phyloP scores from a whole-genome alignment of 495 filamentous ascomycete genomes.

The Xylaria castorea region DNA sequence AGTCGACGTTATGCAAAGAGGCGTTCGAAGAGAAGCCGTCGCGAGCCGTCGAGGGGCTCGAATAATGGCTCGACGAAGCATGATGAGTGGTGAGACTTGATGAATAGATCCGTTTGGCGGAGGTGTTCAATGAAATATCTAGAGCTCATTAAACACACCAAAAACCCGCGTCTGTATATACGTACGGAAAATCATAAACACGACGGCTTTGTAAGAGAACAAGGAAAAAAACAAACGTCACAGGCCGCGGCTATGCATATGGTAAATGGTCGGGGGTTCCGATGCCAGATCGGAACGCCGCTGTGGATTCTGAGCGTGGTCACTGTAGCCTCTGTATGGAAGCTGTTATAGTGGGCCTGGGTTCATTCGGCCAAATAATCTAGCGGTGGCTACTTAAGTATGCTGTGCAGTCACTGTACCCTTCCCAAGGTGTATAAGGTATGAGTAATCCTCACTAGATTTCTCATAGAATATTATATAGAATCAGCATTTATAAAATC shows the following conservation, averaged over 20 bases:
- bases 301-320: constrained; percentile 2
- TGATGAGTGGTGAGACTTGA: constrained; percentile 23
- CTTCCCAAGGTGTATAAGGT: background rate
- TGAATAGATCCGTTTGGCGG: background rate
- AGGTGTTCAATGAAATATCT: background rate
- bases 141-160: background rate
- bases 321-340: background rate
- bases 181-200: background rate
- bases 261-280: constrained; percentile 22
- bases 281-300: constrained; percentile 21
- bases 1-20: constrained; percentile 20
- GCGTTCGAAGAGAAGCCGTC: constrained; percentile 31
- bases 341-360: constrained; percentile 1
- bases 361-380: background rate
- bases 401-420: background rate
- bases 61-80: constrained; percentile 45
- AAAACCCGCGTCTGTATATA: background rate
- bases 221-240: constrained; percentile 1
- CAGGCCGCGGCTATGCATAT: background rate
- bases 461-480: background rate
- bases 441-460: background rate
- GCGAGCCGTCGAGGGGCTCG: constrained; percentile 42
- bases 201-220: background rate
- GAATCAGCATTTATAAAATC: background rate
- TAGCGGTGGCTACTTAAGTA: background rate